A percentile compares a stretch with the other conserved stretches of the same genome.
Evolutionary conservation across 1,284 basidiomycete species (phyloP).

Genomic region (Polyporus tsugae): DNA sequence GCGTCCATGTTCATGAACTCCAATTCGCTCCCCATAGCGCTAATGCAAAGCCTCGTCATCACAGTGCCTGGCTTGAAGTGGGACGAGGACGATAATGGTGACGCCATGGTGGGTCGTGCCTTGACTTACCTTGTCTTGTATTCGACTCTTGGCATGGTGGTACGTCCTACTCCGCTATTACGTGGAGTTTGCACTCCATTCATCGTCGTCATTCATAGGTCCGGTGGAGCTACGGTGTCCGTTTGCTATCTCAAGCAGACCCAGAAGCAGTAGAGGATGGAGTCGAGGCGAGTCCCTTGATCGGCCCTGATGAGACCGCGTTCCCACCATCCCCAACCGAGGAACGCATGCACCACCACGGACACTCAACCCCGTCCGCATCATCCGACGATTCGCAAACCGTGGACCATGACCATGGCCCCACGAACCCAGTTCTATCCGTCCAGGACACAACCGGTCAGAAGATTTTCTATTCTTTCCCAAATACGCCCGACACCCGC

Average conservation of each 20-base stretch:
- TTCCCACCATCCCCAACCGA: slow-evolving; percentile 39
- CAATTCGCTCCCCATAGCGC: slow-evolving; percentile 92
- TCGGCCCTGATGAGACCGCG: slow-evolving; percentile 38
- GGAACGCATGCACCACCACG: slow-evolving; percentile 34
- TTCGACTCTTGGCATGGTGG: slow-evolving; percentile 93
- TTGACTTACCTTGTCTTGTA: slow-evolving; percentile 93
- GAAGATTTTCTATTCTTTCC: slow-evolving; percentile 67
- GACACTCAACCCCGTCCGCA: slow-evolving; percentile 26
- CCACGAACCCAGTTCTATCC: slow-evolving; percentile 23
- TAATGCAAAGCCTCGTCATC: slow-evolving; percentile 89
- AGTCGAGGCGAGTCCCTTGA: slow-evolving; percentile 36
- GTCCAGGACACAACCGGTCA: slow-evolving; percentile 32
- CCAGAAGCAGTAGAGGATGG: slow-evolving; percentile 41
- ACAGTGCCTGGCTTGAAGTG: slow-evolving; percentile 88
- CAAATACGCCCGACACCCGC: slow-evolving; percentile 58
- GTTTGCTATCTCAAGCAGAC: slow-evolving; percentile 79
- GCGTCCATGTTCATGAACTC: slow-evolving; percentile 92
- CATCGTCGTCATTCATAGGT: slow-evolving; percentile 53
- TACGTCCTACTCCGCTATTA: slow-evolving; percentile 47
- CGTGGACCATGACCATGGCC: slow-evolving; percentile 19
- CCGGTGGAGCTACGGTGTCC: slow-evolving; percentile 91
- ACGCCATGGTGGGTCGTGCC: slow-evolving; percentile 92
- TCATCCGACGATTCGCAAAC: slow-evolving; percentile 30
- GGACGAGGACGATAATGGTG: slow-evolving; percentile 81
- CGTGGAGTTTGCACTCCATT: neutral